Base-by-base conservation (phyloP, 2,329 filamentous ascomycete species). In the Hymenoscyphus repandus region DNA sequence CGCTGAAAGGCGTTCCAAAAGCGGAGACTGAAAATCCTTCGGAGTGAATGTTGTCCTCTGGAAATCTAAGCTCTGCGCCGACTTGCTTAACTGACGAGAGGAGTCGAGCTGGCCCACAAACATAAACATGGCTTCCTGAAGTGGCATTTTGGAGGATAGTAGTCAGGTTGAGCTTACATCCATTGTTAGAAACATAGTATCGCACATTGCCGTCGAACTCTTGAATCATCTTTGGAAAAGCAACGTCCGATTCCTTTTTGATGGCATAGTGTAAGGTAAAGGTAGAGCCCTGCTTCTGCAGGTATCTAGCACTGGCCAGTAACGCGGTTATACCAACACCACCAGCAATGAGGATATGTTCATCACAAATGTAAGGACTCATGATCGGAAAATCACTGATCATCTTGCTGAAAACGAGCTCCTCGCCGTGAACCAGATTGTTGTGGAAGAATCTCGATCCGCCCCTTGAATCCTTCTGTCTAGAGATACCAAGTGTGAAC, bases 301-400 rank as follows among this genome's bases (percentile, higher is more conserved):
- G 70, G 1, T 13, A 45, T 44, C 74, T 66, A 2, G 80, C 61
- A 20, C 78, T 66, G 1, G 70, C 59, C n/a, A 85, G 58, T 54
- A 85, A 85, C 0, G 82, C 82, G 1, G 82, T 86, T 55, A 86
- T 76, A 1, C 82, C 82, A 33, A 85, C 78, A 0, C 82, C 82
- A 9, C 78, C 82, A 0, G 75, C 79, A 27, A 86, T 75, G 57
- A 84, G 77, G 33, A 85, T 68, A 56, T 85, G 81, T 39, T 76
- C 70, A 56, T 77, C 78, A 39, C 37, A 39, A 12, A 39, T 12
- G 11, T 78, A 78, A 0, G 72, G 66, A 2, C 52, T 60, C 0
- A 69, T 69, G 1, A 73, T 62, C 1, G 71, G 70, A 37, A 81
- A 71, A 33, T 73, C 76, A 0, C 67, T 63, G 0, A 74, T 78